Evolutionary conservation across 2,329 filamentous ascomycete species (phyloP).

Genomic region (Aspergillus sp.): DNA sequence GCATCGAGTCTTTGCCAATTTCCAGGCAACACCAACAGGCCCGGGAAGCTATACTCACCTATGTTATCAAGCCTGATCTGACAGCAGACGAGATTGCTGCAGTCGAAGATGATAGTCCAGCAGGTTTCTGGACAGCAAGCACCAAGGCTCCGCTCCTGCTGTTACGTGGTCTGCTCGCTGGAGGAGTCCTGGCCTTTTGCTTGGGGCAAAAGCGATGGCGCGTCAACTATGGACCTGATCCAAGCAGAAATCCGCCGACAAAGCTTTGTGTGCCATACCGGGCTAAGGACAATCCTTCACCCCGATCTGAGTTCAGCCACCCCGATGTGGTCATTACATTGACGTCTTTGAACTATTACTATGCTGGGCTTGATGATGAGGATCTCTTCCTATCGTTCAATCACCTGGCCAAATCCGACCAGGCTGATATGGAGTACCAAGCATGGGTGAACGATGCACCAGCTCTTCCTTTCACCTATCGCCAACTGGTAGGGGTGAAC

Average conservation of each 20-base stretch:
- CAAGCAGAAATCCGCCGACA: constrained; percentile 41
- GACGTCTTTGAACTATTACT: constrained; percentile 51
- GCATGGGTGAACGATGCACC: constrained; percentile 47
- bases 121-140: constrained; percentile 39
- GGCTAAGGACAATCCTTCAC: constrained; percentile 51
- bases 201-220: constrained; percentile 54
- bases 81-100: constrained; percentile 19
- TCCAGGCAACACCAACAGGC: constrained; percentile 23
- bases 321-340: constrained; percentile 51
- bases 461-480: constrained; percentile 45
- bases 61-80: constrained; percentile 38
- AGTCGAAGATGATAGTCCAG: constrained; percentile 26
- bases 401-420: constrained; percentile 45
- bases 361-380: constrained; percentile 45
- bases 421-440: constrained; percentile 44
- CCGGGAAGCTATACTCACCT: constrained; percentile 31
- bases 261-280: constrained; percentile 51
- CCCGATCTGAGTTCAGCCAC: constrained; percentile 54
- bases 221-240: constrained; percentile 56
- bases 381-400: constrained; percentile 44
- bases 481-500: constrained; percentile 36
- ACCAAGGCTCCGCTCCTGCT: constrained; percentile 18
- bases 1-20: constrained; percentile 41
- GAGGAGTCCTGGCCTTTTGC: constrained; percentile 47
- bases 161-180: constrained; percentile 45